Evolutionary conservation across 768 basidiomycete genomes (phyloP).

Genomic region (Leccinum aurantiacum): DNA sequence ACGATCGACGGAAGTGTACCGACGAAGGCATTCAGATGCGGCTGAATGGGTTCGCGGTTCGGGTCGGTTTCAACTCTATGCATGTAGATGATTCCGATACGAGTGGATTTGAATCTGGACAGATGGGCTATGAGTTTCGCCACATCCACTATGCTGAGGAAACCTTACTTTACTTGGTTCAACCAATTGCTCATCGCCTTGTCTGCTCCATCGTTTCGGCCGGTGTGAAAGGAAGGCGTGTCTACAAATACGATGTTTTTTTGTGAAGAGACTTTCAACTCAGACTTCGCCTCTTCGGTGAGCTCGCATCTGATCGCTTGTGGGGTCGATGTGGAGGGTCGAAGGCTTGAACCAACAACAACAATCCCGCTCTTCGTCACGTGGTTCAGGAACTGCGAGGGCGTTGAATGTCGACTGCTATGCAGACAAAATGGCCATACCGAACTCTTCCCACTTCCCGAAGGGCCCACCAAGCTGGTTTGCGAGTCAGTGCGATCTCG

Average conservation of each 20-base stretch:
- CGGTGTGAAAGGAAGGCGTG: constrained; percentile 20
- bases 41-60: background rate
- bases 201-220: background rate
- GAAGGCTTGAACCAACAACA: background rate
- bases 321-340: background rate
- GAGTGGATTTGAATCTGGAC: constrained; percentile 10
- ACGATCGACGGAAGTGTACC: constrained; percentile 5
- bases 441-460: constrained; percentile 20
- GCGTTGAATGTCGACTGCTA: background rate
- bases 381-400: constrained; percentile 10
- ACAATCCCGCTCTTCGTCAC: background rate
- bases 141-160: background rate
- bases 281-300: background rate
- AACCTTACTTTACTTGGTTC: background rate
- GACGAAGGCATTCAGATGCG: constrained; percentile 12
- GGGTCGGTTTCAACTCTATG: constrained; percentile 11
- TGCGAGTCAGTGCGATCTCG: background rate
- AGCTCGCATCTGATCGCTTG: constrained; percentile 18
- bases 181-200: constrained; percentile 9
- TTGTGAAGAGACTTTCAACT: background rate
- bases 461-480: constrained; percentile 19
- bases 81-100: constrained; percentile 18
- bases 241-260: constrained; percentile 23
- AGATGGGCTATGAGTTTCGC: background rate
- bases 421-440: constrained; percentile 7